Evolutionary conservation across 257 asterid genomes (phyloP), one percentile per base, ranked within the genome.

Genomic region (Paulownia fortunei): DNA sequence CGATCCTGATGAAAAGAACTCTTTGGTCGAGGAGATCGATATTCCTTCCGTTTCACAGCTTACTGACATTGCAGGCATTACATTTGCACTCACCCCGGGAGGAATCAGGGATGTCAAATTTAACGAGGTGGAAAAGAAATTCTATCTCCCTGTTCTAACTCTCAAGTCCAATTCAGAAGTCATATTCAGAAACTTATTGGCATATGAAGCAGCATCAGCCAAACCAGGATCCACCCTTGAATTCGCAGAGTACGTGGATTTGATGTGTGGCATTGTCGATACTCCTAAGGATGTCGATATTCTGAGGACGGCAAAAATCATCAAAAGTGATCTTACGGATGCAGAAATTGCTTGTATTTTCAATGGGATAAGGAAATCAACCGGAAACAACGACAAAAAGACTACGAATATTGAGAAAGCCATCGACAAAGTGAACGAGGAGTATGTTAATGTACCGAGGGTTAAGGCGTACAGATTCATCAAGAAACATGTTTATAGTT

Each of bases 251-350:
- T 81, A 77, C n/a, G 72, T 72, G 8, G 61, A 72, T 27, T 23
- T 81, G 42, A 72, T 82, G 83, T 70, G 86, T 24, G 83, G 83
- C 60, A 46, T 79, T 4, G 27, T 78, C 4, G 72, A 78, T 37
- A 66, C 79, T 0, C n/a, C 34, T 8, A 52, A 74, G 16, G 86
- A 82, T 36, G 83, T 78, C 0, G 65, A 42, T 5, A n/a, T 82
- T 24, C 71, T 78, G 1, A 49, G 52, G 11, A 12, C 27, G 1
- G 41, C 11, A 44, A 30, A 47, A 0, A 78, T 82, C 15, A 34
- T 82, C 0, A 1, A 0, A 18, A 37, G 83, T 8, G 55, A 46
- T 13, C 23, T 82, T n/a, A 34, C 24, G 0, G 66, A 62, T 21
- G 69, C 34, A 9, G 58, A 59, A 41, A 71, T 68, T 16, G 81